Evolutionary conservation across 192 early-diverging fungal species (phyloP).

Genomic region (Coemansia sp.): DNA sequence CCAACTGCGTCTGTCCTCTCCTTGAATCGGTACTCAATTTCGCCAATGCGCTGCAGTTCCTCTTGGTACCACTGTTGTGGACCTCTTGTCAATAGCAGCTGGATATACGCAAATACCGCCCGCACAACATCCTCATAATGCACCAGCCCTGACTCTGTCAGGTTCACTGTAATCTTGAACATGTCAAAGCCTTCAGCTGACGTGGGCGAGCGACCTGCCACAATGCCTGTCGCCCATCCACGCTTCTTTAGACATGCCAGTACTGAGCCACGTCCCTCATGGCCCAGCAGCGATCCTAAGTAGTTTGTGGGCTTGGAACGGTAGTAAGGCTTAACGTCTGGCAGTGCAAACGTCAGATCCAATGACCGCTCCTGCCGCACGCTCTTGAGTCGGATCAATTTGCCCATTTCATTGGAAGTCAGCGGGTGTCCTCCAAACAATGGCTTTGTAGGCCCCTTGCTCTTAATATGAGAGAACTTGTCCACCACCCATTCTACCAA

Average conservation of each 20-base stretch:
- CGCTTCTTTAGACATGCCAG: conserved; percentile 81
- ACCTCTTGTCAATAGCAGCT: conserved; percentile 71
- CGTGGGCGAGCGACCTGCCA: conserved; percentile 61
- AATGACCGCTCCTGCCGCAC: conserved; percentile 81
- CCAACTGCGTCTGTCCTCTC: conserved; percentile 69
- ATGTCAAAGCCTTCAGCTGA: conserved; percentile 64
- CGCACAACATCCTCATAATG: conserved; percentile 79
- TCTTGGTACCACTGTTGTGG: conserved; percentile 79
- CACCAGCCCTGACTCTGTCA: conserved; percentile 79
- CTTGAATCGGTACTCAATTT: conserved; percentile 67
- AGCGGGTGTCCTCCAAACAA: conserved; percentile 73
- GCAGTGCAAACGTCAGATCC: conserved; percentile 83
- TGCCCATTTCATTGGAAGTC: conserved; percentile 70
- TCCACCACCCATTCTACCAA: conserved; percentile 80
- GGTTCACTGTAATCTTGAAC: conserved; percentile 78
- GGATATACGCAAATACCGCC: conserved; percentile 85
- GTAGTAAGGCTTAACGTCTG: conserved; percentile 67
- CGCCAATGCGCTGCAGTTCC: conserved; percentile 62
- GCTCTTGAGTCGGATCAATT: conserved; percentile 68
- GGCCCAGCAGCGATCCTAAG: conserved; percentile 86
- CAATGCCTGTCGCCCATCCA: conserved; percentile 84
- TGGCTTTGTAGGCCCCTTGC: conserved; percentile 70
- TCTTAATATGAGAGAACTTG: conserved; percentile 75
- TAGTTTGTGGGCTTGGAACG: conserved; percentile 68
- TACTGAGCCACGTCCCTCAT: conserved; percentile 87